Evolutionary conservation across 768 basidiomycete genomes (phyloP), one percentile per base, ranked within the genome.

Genomic region (Stropharia rugosoannulata): DNA sequence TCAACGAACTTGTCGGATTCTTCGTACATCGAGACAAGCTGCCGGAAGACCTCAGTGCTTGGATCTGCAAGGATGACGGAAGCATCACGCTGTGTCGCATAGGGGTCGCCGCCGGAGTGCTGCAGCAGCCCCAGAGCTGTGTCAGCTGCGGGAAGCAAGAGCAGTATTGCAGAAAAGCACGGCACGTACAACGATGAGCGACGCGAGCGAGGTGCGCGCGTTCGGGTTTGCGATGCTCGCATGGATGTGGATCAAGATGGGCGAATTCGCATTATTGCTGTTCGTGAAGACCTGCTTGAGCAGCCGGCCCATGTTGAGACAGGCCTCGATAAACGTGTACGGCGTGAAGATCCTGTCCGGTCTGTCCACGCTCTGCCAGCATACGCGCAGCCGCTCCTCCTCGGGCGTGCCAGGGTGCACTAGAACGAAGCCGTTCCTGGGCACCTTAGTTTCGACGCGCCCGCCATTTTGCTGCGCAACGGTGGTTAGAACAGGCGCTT

Each of bases 21-120:
- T 68, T 91, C 87, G 64, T 86, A 88, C 0, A 76, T 80, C 63
- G 86, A 89, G 51, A 90, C 82, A 10, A 93, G 80, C 61, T 86
- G 84, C 15, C 82, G 78, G 61, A 91, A 93, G 3, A 87, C 80
- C 18, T 89, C 87, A 0, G 89, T 90, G 59, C 86, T 85, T 1
- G 88, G 88, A 66, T 92, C 90, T 2, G 90, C 90, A 8, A 93
- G 77, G 51, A 93, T 87, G 39, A 93, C 86, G 32, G 82, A 81
- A 9, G 90, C 90, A 5, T 80, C 79, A 61, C 88, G 84, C n/a
- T 78, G 74, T 16, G 87, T 82, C 9, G 87, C 84, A 50, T 82
- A 77, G 2, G 89, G 87, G 56, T 91, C 86, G 15, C 90, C 90
- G 27, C 90, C 90, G 35, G 89, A 93, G 62, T 92, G 86, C 90